Conservation (phyloP, 2,329 filamentous ascomycete species). For the Cladosporium sp. region DNA sequence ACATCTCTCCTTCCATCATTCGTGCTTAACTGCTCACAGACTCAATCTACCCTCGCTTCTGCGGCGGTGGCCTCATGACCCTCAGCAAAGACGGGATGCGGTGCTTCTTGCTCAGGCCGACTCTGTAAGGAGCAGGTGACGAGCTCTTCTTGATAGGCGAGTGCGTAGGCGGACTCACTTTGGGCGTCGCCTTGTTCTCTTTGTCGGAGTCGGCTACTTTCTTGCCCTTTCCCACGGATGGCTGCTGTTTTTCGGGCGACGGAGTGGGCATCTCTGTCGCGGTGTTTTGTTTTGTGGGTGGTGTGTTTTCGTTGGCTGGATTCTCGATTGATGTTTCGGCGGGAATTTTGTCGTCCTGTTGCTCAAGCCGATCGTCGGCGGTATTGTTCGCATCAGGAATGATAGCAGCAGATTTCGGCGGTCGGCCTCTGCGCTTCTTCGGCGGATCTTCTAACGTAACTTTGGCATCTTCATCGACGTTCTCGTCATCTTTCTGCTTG, state of each 20-base stretch:
- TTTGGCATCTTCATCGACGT: neutral
- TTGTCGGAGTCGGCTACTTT: no score
- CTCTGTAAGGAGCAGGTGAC: constrained; percentile 39
- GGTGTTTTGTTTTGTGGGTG: neutral
- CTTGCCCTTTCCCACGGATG: neutral
- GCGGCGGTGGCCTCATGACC: constrained; percentile 18
- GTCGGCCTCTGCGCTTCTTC: constrained; percentile 9
- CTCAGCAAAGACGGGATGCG: constrained; percentile 45
- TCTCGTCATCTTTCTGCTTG: neutral
- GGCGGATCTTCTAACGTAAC: neutral
- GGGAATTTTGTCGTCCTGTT: neutral
- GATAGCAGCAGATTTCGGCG: neutral
- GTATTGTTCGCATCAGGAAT: neutral
- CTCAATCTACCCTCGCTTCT: constrained; percentile 11
- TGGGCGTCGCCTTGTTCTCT: neutral
- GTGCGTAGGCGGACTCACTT: constrained; percentile 17
- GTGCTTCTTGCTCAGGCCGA: constrained; percentile 47
- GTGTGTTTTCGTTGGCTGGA: neutral
- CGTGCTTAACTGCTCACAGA: neutral
- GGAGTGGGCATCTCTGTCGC: neutral
- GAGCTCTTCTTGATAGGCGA: constrained; percentile 23
- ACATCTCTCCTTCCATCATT: neutral
- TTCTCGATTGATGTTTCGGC: neutral
- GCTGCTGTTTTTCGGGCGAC: neutral
- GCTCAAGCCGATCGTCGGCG: neutral